phyloP scores from a whole-genome alignment of 169 alveolate genomes.

The Cyclospora cayetanensis region DNA sequence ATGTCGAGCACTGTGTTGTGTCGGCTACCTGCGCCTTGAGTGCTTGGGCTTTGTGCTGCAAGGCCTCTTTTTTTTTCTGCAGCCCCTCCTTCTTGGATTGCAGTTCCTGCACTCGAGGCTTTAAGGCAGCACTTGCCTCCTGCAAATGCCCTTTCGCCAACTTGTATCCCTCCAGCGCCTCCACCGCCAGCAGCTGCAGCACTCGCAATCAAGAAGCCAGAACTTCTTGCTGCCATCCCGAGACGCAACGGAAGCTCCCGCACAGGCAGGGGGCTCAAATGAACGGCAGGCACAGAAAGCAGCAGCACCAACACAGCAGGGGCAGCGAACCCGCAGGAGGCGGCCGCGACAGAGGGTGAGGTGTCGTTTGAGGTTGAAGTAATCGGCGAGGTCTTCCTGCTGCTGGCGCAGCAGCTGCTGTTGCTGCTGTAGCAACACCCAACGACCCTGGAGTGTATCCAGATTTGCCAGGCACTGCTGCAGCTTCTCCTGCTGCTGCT shows the following conservation, averaged over 20 bases:
- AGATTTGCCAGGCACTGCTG: not conserved
- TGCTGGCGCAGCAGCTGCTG: conserved; percentile 4
- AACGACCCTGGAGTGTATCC: not conserved
- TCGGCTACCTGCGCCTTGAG: not conserved
- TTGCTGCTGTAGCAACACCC: conserved; percentile 1
- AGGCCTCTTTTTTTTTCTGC: not conserved
- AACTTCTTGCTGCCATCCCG: not conserved
- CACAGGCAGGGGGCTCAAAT: not conserved
- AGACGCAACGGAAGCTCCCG: not conserved
- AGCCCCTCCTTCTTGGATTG: not conserved
- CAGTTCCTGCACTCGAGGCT: not conserved
- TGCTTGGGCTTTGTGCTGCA: not conserved
- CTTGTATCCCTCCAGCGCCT: not conserved
- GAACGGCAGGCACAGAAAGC: not conserved
- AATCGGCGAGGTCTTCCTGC: not conserved
- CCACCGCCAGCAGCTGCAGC: conserved; percentile 20
- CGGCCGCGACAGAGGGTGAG: not conserved
- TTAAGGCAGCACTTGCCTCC: not conserved
- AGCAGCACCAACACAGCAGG: not conserved
- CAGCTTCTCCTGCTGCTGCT: conserved; percentile 37
- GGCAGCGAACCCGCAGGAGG: not conserved
- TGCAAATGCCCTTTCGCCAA: not conserved
- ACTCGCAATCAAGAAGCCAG: not conserved
- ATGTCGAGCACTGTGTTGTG: too few relatives aligned
- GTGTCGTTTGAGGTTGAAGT: conserved; percentile 9